Conservation (phyloP, 1,284 basidiomycete species). For the Cronartium ribicola region DNA sequence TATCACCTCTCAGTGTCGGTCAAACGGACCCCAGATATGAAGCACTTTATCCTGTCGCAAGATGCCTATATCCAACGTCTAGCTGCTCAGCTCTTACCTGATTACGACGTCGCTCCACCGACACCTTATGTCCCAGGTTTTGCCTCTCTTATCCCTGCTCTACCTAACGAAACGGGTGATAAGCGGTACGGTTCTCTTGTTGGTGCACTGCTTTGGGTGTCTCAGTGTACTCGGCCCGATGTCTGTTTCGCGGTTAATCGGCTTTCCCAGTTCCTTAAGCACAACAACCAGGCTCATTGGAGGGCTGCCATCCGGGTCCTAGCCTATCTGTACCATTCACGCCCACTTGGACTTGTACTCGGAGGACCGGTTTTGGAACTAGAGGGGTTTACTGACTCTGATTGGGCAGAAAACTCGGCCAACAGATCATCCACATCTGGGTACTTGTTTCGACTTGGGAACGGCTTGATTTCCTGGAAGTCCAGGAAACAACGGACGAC, state of each 20-base stretch:
- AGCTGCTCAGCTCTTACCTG: background rate
- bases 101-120: background rate
- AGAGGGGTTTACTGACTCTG: conserved; percentile 6
- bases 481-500: background rate
- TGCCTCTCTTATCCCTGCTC: background rate
- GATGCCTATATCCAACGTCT: background rate
- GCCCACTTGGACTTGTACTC: background rate
- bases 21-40: background rate
- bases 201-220: background rate
- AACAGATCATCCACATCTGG: background rate
- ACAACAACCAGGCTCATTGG: conserved; percentile 3
- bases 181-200: background rate
- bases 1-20: conserved; percentile 4
- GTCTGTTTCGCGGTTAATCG: background rate
- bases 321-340: background rate
- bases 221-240: conserved; percentile 12
- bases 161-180: background rate
- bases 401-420: conserved; percentile 10
- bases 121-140: background rate
- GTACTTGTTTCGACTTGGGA: background rate
- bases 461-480: conserved; percentile 15
- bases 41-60: background rate
- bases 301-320: background rate
- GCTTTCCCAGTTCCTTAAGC: conserved; percentile 4
- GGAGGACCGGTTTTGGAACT: background rate